Evolutionary conservation across 768 basidiomycete genomes (phyloP), one percentile per base, ranked within the genome.

Genomic region (Lanmaoa pseudosensibilis): DNA sequence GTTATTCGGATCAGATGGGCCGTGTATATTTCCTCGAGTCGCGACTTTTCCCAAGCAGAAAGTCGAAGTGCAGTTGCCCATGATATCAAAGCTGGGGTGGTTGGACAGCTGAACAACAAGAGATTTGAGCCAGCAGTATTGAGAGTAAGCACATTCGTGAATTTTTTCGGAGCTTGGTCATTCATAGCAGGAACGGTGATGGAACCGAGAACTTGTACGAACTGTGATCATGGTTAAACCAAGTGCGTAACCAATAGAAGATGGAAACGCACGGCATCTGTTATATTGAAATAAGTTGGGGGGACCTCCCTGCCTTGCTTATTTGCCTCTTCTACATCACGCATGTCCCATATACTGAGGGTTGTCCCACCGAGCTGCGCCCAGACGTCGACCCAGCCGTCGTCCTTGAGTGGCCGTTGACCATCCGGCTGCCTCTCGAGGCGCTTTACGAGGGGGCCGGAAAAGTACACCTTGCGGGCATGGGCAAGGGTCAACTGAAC

Each of bases 1-100:
- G 82, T 89, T 65, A 88, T 91, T 50, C 92, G 82, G 59, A 98
- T 82, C 43, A 98, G 75, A 75, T 98, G 92, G 6, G 94, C 95
- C 0, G 97, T 98, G 70, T 98, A 98, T 57, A 99, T 94, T 75
- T 99, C 96, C 72, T 97, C 93, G 16, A 98, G 80, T 41, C 94
- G 85, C 1, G 92, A 88, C 67, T 95, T 94, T 74, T 99, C 97
- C 94, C 94, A 99, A 50, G 90, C 82, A 11, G 89, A 86, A 5
- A 99, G 80, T 18, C 97, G 87, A 37, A 98, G 78, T 5, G 94
- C 93, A 23, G 92, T 87, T 8, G 92, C 86, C 96, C 96, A 98
- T n/a, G 88, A 85, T 33, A 89, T 78, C 51, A 95, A 79, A 16
- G 86, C 81, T 43, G 77, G 69, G 30, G 85, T 82, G 21, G 80